Conservation (phyloP, 2,329 filamentous ascomycete genomes). For the Fusarium bulbicola region DNA sequence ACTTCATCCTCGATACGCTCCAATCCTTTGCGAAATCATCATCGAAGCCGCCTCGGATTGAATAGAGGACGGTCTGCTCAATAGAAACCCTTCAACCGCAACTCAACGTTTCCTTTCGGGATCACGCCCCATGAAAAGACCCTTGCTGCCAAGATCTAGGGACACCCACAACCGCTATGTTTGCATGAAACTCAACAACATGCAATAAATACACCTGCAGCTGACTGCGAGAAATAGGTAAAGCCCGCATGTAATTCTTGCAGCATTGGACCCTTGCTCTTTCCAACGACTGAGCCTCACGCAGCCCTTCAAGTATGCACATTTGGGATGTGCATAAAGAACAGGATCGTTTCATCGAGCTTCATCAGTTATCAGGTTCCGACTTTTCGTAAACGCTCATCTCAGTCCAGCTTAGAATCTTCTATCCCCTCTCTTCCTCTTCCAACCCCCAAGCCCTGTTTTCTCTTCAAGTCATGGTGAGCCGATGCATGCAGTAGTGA, state of each 20-base stretch:
- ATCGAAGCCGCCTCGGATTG: conserved; percentile 25
- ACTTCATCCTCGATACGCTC: not conserved
- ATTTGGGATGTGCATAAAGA: conserved; percentile 11
- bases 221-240: not conserved
- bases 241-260: not conserved
- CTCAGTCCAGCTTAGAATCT: not conserved
- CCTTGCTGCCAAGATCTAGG: conserved; percentile 28
- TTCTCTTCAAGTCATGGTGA: conserved; percentile 9
- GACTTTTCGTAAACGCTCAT: not conserved
- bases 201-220: conserved; percentile 10
- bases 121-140: conserved; percentile 5
- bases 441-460: not conserved
- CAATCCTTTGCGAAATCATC: conserved; percentile 20
- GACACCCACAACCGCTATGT: conserved; percentile 28
- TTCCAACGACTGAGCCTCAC: conserved; percentile 17
- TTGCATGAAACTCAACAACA: not conserved
- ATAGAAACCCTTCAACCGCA: conserved; percentile 7
- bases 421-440: not conserved
- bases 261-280: not conserved
- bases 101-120: not conserved
- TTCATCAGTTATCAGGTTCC: conserved; percentile 11
- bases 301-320: not conserved
- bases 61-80: conserved; percentile 26
- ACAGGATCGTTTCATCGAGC: not conserved
- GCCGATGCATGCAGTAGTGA: not conserved